Conservation (phyloP, 257 asterid species). For the Fraxinus cuspidata region DNA sequence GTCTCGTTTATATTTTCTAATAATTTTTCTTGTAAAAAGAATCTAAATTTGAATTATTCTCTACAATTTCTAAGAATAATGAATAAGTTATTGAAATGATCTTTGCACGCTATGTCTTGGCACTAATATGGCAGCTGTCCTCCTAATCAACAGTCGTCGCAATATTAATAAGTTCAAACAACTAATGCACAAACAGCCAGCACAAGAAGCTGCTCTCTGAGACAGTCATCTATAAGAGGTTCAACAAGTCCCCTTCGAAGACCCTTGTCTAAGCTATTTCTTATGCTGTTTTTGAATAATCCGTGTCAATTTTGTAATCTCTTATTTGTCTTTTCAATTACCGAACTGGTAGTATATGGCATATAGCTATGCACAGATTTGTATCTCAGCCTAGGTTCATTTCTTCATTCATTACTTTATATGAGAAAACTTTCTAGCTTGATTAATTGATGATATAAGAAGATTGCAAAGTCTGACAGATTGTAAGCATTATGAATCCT, state of each 20-base stretch:
- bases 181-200: slow-evolving; percentile 15
- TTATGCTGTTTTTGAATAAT: not conserved
- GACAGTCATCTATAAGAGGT: not conserved
- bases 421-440: not conserved
- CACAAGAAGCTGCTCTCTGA: not conserved
- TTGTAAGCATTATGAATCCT: not conserved
- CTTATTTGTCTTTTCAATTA: not conserved
- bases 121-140: not conserved
- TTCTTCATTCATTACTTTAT: not conserved
- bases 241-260: not conserved
- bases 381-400: not conserved
- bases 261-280: not conserved
- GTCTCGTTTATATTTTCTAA: not conserved
- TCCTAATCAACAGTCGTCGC: slow-evolving; percentile 5
- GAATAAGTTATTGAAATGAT: not conserved
- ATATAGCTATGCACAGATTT: not conserved
- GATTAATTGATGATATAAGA: not conserved
- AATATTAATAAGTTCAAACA: slow-evolving; percentile 3
- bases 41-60: not conserved
- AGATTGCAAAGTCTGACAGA: not conserved
- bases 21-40: not conserved
- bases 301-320: not conserved
- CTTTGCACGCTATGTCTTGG: not conserved
- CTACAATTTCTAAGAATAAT: not conserved
- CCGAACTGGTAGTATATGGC: not conserved